Percentiles rank a stretch among this genome's conserved stretches.
These are phyloP conservation scores for Raphanus sativus DNA, from an alignment of 345 rosid genomes.

Conservation along the genomic window DNA sequence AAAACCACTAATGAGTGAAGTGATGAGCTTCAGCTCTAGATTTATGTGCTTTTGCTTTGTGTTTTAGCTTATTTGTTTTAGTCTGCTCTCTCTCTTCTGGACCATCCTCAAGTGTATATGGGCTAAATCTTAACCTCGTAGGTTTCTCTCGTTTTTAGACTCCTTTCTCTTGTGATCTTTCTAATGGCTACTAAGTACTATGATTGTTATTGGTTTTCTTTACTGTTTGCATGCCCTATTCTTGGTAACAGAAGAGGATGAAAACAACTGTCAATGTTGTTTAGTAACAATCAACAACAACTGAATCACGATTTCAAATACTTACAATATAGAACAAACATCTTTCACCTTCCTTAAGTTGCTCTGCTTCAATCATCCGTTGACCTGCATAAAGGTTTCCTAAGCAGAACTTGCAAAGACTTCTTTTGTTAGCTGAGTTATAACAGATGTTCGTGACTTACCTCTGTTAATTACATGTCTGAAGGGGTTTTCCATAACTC, in stretches of 20 bases:
- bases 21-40: not conserved
- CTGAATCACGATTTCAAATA: not conserved
- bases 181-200: not conserved
- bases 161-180: slow-evolving; percentile 14
- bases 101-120: slow-evolving; percentile 31
- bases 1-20: slow-evolving; percentile 59
- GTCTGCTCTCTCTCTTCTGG: slow-evolving; percentile 10
- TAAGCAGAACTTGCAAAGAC: not conserved
- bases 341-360: not conserved
- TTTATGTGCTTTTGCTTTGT: not conserved
- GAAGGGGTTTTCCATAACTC: slow-evolving; percentile 56
- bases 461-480: slow-evolving; percentile 64
- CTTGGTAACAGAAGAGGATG: not conserved
- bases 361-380: slow-evolving; percentile 14
- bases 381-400: slow-evolving; percentile 15
- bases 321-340: too few relatives aligned
- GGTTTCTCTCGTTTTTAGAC: slow-evolving; percentile 14
- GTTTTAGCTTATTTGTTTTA: not conserved
- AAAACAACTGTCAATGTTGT: not conserved
- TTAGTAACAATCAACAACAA: not conserved
- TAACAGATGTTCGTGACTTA: too few relatives aligned
- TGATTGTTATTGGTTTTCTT: slow-evolving; percentile 6
- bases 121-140: slow-evolving; percentile 8
- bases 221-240: not conserved
- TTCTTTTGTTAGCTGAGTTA: not conserved